Base-by-base conservation (phyloP, 192 early-diverging fungal genomes). In the Thamnidium elegans region DNA sequence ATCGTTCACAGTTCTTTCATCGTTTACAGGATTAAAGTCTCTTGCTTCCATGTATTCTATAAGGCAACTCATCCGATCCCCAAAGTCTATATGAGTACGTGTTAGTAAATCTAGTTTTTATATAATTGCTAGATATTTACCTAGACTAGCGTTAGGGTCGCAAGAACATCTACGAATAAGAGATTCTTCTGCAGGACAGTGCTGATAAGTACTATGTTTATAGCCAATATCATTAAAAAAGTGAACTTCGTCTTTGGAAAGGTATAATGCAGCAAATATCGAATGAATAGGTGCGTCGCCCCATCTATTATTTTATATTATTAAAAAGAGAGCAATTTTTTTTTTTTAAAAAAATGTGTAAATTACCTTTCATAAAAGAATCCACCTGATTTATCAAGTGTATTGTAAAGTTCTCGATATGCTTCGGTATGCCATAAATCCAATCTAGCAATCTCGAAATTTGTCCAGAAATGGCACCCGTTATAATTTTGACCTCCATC, bases 381-480 rank as follows among this genome's bases (percentile, higher is more conserved):
- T 7, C 89, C 89, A 51, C 89, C 89, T 3, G 74, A 62, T 23
- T 62, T 36, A 70, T 90, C 88, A 10, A 90, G 66, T 60, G 76
- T 58, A 8, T 84, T 77, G 71, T 88, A 90, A 61, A 78, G 89
- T 7, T 67, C 71, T 10, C 73, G 46, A 63, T 90, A 90, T 21
- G 74, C 74, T 39, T 65, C 59, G 20, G 76, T 79, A 4, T 84
- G 72, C 69, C 84, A 88, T 15, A 87, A 73, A 23, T 79, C 62
- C 15, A 90, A 48, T 26, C 62, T 45, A 1, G 73, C 88, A 58
- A 90, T 87, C 68, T 95, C 91, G 76, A 95, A 94, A 71, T 94
- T 95, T 54, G 86, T 87, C 89, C 89, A 91, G 52, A 91, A 89
- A 51, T 90, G 87, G 65, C 89, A 90, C 31, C 68, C 58, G 31